Evolutionary conservation across 140 eudicot genomes (phyloP), one percentile per base, ranked within the genome.

Genomic region (Flaveria floridana): DNA sequence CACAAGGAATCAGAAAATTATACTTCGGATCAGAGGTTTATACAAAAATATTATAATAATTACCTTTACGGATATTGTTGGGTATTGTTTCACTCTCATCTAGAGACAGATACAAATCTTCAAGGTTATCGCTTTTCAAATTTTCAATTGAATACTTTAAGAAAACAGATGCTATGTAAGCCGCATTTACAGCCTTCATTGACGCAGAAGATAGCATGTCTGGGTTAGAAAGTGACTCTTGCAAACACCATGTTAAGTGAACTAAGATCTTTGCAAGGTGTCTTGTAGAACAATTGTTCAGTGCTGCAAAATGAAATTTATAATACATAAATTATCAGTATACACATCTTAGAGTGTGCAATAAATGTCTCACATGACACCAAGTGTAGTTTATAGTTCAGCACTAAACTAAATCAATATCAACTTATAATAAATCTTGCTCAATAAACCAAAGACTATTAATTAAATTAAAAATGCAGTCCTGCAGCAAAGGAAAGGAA

Each of bases 221-320:
- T 7, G 88, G 79, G 55, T 81, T 66, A 66, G 91, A 79, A 78
- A 84, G 79, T 66, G 85, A 79, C 61, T 91, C 99, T 84, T 88
- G 92, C 87, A 94, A 90, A 79, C 95, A 94, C 87, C 86, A 82
- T 39, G 87, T 70, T 14, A 94, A 82, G 86, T 94, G 97, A 79
- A 94, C 69, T 74, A 94, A 87, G 56, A 88, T 74, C 85, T 94
- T 94, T 13, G 90, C 87, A 46, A 94, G 95, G 82, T 94, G 99
- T 83, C 96, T 88, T 37, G 99, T 88, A 79, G 78, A 81, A 65
- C 79, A 61, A 73, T 94, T 94, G 86, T 94, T 90, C 64, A 69
- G 86, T 15, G 87, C 99, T 94, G 97, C 86, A 81, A 18, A 72
- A 80, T 70, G 28, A 20, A 79, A 63, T 28, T 28, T 2, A 3